Base-by-base conservation (phyloP, 768 basidiomycete species). In the Peribolospora baueri region DNA sequence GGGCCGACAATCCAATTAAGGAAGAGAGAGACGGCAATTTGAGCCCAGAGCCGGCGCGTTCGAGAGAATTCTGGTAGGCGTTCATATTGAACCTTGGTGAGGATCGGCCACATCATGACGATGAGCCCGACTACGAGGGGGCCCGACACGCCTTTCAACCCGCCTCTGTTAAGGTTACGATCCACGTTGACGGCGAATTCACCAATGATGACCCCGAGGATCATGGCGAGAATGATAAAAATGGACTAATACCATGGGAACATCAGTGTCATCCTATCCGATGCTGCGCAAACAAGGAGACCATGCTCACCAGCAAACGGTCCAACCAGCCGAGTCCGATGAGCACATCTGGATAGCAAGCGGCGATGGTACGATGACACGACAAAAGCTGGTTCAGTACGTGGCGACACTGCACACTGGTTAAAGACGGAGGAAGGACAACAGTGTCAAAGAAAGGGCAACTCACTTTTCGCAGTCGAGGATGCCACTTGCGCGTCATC, bases 71-170 rank as follows among this genome's bases (percentile, higher is more conserved):
- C 56, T 0, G 78, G 78, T 1, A 87, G 72, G 1, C 68, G 64
- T 64, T 86, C 84, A 64, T 82, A 86, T 62, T 80, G 79, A 7
- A 84, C 79, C 59, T 70, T 71, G 40, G 68, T 67, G 39, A 72
- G 61, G 38, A 79, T 74, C 2, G 83, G 84, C 81, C 82, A 84
- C 81, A 86, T 86, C 77, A 87, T 87, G 52, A 85, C 69, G 13
- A 86, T 75, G 43, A 87, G 74, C 1, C 84, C 85, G 46, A 85
- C 71, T 11, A 79, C 79, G 49, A 86, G 82, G 1, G 83, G 83
- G 48, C 81, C 73, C 10, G 84, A 85, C 46, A 84, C 82, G 25
- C 77, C 75, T 55, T 79, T 64, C 59, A 83, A 76, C 50, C 72
- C 74, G 7, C 74, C 74, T 0, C 76, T 75, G 60, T 78, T 74